phyloP scores from a whole-genome alignment of 2,329 filamentous ascomycete species.

The Fusarium siculi region DNA sequence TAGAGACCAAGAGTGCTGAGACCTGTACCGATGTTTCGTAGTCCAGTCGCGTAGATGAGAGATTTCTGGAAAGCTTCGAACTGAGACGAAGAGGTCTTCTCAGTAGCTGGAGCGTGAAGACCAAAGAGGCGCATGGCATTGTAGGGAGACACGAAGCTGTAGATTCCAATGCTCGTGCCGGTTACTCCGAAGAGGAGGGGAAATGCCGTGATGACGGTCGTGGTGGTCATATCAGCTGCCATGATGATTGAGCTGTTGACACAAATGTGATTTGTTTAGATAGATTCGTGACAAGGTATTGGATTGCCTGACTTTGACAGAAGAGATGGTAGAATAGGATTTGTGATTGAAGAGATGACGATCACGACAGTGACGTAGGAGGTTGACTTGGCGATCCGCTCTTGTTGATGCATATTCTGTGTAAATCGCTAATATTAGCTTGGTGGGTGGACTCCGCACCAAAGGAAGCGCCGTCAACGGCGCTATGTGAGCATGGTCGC shows the following conservation, averaged over 20 bases:
- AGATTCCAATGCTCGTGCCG: slow-evolving; percentile 21
- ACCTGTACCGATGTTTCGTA: slow-evolving; percentile 16
- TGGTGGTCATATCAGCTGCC: background rate
- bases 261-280: too few relatives aligned
- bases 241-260: background rate
- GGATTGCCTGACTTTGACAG: too few relatives aligned
- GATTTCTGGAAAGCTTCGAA: slow-evolving; percentile 22
- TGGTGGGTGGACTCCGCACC: slow-evolving; percentile 9
- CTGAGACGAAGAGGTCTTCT: background rate
- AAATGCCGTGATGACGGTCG: slow-evolving; percentile 10
- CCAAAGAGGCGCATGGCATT: slow-evolving; percentile 22
- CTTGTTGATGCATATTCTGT: slow-evolving; percentile 22
- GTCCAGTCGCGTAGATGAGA: slow-evolving; percentile 14
- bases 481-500: background rate
- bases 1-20: slow-evolving; percentile 24
- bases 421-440: background rate
- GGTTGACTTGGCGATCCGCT: background rate
- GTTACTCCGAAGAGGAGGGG: slow-evolving; percentile 25
- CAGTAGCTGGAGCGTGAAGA: background rate
- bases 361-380: slow-evolving; percentile 17
- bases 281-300: too few relatives aligned
- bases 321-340: background rate
- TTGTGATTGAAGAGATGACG: background rate
- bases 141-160: slow-evolving; percentile 28
- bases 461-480: background rate